Base-by-base conservation (phyloP, 2,329 filamentous ascomycete species). In the Aspergillus latus region DNA sequence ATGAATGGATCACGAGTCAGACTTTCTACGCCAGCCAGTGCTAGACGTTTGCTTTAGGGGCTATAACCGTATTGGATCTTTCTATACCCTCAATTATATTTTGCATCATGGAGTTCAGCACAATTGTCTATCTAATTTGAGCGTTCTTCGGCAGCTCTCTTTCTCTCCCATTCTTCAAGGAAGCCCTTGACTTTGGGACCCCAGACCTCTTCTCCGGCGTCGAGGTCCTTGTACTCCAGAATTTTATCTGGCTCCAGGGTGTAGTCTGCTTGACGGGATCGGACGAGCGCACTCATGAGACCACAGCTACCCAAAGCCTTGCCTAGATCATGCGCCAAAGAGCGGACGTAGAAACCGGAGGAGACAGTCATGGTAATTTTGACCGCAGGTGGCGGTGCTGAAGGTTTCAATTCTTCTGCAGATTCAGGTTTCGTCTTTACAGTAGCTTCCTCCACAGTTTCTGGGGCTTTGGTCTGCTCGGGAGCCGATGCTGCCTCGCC, bases 331-430 rank as follows among this genome's bases (percentile, higher is more conserved):
- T 97, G 92, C 66, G 91, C 92, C 64, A 99, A 85, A 56, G 89
- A 95, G 60, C 94, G 88, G 11, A 99, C 92, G 73, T 99, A 99
- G 80, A 97, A 99, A 39, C 94, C 94, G 0, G 92, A 96, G 1
- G 92, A 92, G 50, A 97, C 93, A 0, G 90, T 96, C 84, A 99
- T 91, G 56, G 89, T 87, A 58, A 99, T 85, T 68, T 85, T 88
- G 48, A 85, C 89, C 0, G 93, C 94, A 1, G 93, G 85, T 1
- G 91, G 67, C 36, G 66, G 68, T 10, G 62, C 57, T 32, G 47
- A 51, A 13, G 62, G 56, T 36, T 54, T 21, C 16, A 34, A n/a
- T 10, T 52, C 15, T 37, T 36, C 46, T 50, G 43, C 28, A 15
- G 44, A n/a, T n/a, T 49, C 54, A 36, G 43, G 36, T 45, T 56